Evolutionary conservation across 2,329 filamentous ascomycete species (phyloP), one percentile per base, ranked within the genome.

Genomic region (Cladosporium velox): DNA sequence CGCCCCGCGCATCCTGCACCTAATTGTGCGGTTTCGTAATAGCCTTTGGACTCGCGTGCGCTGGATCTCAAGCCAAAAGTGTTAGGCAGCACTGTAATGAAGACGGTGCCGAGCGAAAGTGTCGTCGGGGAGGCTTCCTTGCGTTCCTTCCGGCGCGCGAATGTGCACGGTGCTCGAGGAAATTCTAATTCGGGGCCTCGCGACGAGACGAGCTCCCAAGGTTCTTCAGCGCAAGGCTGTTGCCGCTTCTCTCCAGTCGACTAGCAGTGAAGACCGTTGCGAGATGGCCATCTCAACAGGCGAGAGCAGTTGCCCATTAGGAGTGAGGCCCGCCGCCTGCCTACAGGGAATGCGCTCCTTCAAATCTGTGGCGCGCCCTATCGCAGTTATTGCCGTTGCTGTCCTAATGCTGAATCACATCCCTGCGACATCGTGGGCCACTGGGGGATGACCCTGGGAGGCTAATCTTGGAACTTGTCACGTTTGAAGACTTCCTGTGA

Each of bases 271-370:
- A 30, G 28, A 55, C 52, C 52, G 52, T 55, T 55, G 28, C 24
- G 52, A 32, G 18, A 55, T 55, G 52, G 52, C 52, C 52, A 55
- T 55, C 52, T 55, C 52, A 55, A 34, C 32, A 55, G 12, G 52
- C 52, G 52, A 55, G 52, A 34, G 6, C 2, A 12, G 18, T 55
- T 14, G 30, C 30, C 52, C 52, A 34, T 55, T 55, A 30, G 52
- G 52, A 55, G 28, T 18, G 26, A 32, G 1, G 28, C 52, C 52
- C 52, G 52, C 52, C 10, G 52, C 28, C 12, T 30, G 18, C 8
- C 30, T 34, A 18, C 52, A 55, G 52, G 52, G 52, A 55, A 55
- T 34, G 18, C 30, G 26, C 52, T 55, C 52, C 52, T 55, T 55
- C 52, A n/a, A n/a, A 21, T n/a, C 12, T 30, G 11, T 26, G 28